phyloP scores from a whole-genome alignment of 192 early-diverging fungal species.

The Piromyces sp. region DNA sequence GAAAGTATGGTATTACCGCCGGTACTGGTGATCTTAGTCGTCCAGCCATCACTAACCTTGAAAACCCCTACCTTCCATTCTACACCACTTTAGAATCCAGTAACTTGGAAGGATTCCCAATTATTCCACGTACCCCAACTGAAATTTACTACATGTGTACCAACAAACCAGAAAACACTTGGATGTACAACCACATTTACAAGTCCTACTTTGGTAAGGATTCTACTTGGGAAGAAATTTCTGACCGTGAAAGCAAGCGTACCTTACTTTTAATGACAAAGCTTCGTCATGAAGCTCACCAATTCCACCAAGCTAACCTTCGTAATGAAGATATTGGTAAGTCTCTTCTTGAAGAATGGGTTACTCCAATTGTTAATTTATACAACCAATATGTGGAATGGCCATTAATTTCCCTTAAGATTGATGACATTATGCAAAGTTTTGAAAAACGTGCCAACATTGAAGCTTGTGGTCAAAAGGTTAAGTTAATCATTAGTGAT shows the following conservation, averaged over 20 bases:
- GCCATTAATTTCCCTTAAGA: no score
- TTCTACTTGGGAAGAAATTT: slow-evolving; percentile 10
- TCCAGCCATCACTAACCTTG: neutral
- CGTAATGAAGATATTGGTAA: neutral
- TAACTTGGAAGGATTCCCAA: neutral
- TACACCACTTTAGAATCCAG: neutral
- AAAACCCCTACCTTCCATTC: neutral
- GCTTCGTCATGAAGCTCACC: slow-evolving; percentile 13
- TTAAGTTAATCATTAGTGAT: no score
- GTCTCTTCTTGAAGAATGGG: no score
- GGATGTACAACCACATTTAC: slow-evolving; percentile 8
- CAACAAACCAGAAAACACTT: neutral
- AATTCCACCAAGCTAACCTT: slow-evolving; percentile 21
- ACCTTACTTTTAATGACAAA: slow-evolving; percentile 7
- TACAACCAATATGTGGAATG: no score
- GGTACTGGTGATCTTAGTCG: neutral
- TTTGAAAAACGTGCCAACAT: no score
- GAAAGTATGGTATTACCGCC: neutral
- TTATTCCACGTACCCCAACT: neutral
- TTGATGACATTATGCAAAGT: no score
- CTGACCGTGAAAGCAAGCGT: slow-evolving; percentile 12
- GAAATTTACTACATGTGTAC: slow-evolving; percentile 19
- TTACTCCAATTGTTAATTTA: no score
- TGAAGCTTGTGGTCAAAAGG: no score
- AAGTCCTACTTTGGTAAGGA: neutral